Evolutionary conservation across 2,329 filamentous ascomycete species (phyloP), one percentile per base, ranked within the genome.

Genomic region (Aspergillus ochraceus): DNA sequence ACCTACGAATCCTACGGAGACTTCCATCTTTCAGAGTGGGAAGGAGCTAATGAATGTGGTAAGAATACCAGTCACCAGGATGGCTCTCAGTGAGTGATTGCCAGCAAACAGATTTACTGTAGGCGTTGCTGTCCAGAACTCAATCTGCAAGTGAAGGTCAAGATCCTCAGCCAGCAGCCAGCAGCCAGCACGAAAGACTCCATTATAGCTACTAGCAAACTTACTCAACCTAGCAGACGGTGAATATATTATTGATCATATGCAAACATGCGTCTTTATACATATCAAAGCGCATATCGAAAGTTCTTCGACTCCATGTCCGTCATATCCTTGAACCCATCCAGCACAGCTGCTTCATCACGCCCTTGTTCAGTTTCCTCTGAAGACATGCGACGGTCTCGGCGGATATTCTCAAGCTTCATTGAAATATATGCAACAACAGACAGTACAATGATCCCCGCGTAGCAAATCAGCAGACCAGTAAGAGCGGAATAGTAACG

Each of bases 401-500:
- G 63, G 14, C 68, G 60, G 14, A 45, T 26, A 58, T 73, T 73
- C 51, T 71, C 66, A 56, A 64, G 64, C 51, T 60, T 65, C 68
- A 71, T 71, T 5, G 55, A 59, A 0, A 60, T 54, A 50, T 74
- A 74, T 1, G 62, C 61, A 3, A 71, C 54, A 8, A 57, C 52
- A 5, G 69, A 68, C 2, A 80, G 60, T 0, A 74, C 68, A 46
- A 80, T 71, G 45, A 81, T 77, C 0, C 73, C 78, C 4, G 75
- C 77, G 62, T 81, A 81, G 57, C 77, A 80, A 30, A 74, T 69
- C 19, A 79, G 71, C 19, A 81, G 63, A 0, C 76, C 79, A 1
- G 74, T 74, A n/a, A 81, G 63, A 1, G 79, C 79, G 3, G 77
- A 79, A 46, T 74, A 76, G 49, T 82, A 81, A 6, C 79, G 70